phyloP scores from a whole-genome alignment of 2,329 filamentous ascomycete genomes.

The Colletotrichum orbiculare region DNA sequence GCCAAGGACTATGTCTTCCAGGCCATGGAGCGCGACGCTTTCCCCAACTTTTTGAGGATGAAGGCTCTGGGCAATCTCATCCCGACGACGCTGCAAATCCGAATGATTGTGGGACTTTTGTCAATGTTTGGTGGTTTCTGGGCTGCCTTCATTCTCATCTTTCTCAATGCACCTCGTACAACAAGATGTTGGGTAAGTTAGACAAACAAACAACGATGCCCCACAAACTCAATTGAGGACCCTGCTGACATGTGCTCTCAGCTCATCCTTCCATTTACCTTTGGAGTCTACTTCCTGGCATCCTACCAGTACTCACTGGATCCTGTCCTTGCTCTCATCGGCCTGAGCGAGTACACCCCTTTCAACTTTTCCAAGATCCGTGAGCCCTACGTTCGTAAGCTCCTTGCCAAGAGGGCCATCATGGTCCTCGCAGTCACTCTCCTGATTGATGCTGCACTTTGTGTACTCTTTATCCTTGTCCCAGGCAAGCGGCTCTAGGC shows the following conservation, averaged over 20 bases:
- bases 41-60: conserved; percentile 92
- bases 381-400: conserved; percentile 89
- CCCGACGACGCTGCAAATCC: conserved; percentile 86
- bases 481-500: conserved; percentile 82
- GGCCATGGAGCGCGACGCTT: conserved; percentile 99
- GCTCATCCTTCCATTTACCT: conserved; percentile 87
- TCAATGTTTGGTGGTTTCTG: conserved; percentile 93
- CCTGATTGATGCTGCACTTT: conserved; percentile 82
- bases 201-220: too few relatives aligned
- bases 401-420: conserved; percentile 84
- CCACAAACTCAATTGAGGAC: too few relatives aligned
- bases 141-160: conserved; percentile 93
- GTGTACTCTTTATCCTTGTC: conserved; percentile 92
- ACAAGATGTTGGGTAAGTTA: conserved; percentile 85
- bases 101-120: conserved; percentile 85
- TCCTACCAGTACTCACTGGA: conserved; percentile 98
- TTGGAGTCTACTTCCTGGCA: conserved; percentile 88
- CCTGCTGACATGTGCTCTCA: conserved; percentile 39
- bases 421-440: conserved; percentile 83
- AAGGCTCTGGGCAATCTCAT: conserved; percentile 97
- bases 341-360: conserved; percentile 95
- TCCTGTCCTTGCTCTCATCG: conserved; percentile 87
- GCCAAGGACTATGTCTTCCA: conserved; percentile 99
- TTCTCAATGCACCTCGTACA: conserved; percentile 79
- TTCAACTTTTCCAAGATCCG: conserved; percentile 90